Base-by-base conservation (phyloP, 208 protist species). In the Leishmania tarentolae region DNA sequence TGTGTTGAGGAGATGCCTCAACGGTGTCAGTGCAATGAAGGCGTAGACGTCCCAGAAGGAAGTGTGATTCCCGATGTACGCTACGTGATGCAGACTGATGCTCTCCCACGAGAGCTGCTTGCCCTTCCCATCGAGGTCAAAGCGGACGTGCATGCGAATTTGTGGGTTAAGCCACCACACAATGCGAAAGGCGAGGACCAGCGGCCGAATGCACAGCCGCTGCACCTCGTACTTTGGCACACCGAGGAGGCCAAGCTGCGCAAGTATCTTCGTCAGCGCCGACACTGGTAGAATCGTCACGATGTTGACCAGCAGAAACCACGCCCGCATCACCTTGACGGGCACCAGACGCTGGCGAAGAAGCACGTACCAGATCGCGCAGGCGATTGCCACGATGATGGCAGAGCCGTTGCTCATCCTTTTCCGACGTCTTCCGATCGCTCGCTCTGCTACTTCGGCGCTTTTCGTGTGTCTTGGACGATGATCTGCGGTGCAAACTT, bases 1-100 rank as follows among this genome's bases (percentile, higher is more conserved):
- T 31, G 76, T 87, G 74, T 90, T 68, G 44, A 87, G 19, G 50
- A 92, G 52, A 37, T 84, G 80, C 17, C 71, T 28, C 13, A 91
- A 75, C 28, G 91, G 89, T 17, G 86, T 46, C 17, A 90, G 44
- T 24, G 37, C 63, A 52, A 89, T 65, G 37, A 90, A 84, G 15
- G 82, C 78, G 37, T 86, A 88, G 35, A 91, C 82, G 74, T 94
- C 91, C 85, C 91, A 93, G 80, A 91, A 92, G 63, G 91, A 94
- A 59, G 87, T 83, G 87, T 94, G 91, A 75, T 94, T 94, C 69
- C 90, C 75, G 24, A 90, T 70, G 17, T 89, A 79, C 8, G 85
- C 86, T 7, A 50, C 40, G 46, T 79, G 40, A 71, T 81, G 47
- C 40, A 75, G 63, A 0, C 35, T 76, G 31, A 91, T 61, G 57